Base-by-base conservation (phyloP, 768 basidiomycete genomes). In the Suillus luteus region DNA sequence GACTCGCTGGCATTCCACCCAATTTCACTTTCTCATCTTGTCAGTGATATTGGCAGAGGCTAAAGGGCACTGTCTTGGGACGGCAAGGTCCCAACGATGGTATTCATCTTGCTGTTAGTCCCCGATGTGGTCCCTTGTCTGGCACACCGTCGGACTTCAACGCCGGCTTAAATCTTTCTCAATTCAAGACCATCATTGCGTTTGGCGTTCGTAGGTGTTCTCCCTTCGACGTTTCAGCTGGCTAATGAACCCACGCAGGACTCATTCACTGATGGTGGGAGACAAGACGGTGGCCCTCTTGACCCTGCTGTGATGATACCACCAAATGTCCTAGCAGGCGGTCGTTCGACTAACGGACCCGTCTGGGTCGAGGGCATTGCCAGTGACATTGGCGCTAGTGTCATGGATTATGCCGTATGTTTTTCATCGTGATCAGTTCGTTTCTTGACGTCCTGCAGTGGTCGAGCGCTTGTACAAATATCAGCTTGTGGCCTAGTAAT, bases 321-420 rank as follows among this genome's bases (percentile, higher is more conserved):
- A n/a, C 81, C 83, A 0, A 74, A 76, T 64, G 76, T 83, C 0
- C 73, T 73, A 27, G 84, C 84, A 8, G 85, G 85, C 0, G 83
- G 81, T 22, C 77, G 85, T 19, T 76, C 78, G 8, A 83, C 81
- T 22, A 83, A 86, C 65, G 85, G 85, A 10, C 72, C 71, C 33
- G 67, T 84, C 27, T 86, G 85, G 85, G 72, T 80, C 8, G 83
- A 86, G 64, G 62, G 80, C 57, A 71, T 86, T 2, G 82, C 83
- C 0, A 69, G 73, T 33, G 71, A 67, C 31, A 69, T 77, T 27
- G 71, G 76, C 10, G 82, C 83, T 3, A 77, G 66, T 1, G 64
- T 85, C 38, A 81, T 78, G 71, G 83, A 83, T 67, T 86, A 84
- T 44, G 83, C 85, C 8, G 85, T 85, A 62, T 19, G 80, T 66